Evolutionary conservation across 371 early-diverging fungal species (phyloP).

Genomic region (Syncephalastrum contaminatum): DNA sequence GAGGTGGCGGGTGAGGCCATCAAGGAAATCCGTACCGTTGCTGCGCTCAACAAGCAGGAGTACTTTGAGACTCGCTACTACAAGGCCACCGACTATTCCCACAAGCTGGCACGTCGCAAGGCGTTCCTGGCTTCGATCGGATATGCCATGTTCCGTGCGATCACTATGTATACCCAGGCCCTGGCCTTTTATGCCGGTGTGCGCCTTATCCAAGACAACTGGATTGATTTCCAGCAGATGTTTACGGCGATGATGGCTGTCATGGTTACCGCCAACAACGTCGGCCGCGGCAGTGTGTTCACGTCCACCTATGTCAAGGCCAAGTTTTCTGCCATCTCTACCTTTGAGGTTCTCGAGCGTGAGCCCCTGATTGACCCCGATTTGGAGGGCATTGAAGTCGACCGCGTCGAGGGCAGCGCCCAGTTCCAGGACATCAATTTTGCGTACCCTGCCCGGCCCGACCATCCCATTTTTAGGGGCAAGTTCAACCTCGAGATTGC

Average conservation of each 20-base stretch:
- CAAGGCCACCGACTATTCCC: slow-evolving; percentile 59
- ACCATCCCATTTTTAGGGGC: slow-evolving; percentile 68
- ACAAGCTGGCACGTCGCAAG: slow-evolving; percentile 53
- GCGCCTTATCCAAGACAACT: slow-evolving; percentile 31
- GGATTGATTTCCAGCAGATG: slow-evolving; percentile 36
- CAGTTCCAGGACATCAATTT: slow-evolving; percentile 60
- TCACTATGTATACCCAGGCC: slow-evolving; percentile 56
- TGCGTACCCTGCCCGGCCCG: slow-evolving; percentile 74
- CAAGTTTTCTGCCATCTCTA: slow-evolving; percentile 67
- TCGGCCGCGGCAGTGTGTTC: slow-evolving; percentile 52
- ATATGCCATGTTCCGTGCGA: slow-evolving; percentile 59
- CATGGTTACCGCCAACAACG: slow-evolving; percentile 61
- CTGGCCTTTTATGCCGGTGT: slow-evolving; percentile 57
- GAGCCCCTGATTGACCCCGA: slow-evolving; percentile 62
- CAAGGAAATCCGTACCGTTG: slow-evolving; percentile 78
- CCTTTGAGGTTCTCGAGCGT: slow-evolving; percentile 68
- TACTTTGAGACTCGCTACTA: slow-evolving; percentile 58
- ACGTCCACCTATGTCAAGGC: slow-evolving; percentile 66
- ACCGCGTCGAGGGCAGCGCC: slow-evolving; percentile 27
- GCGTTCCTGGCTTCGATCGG: slow-evolving; percentile 56
- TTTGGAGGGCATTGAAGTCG: slow-evolving; percentile 30
- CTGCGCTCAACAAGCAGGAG: slow-evolving; percentile 67
- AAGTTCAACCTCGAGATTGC: slow-evolving; percentile 58
- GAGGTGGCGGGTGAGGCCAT: slow-evolving; percentile 78
- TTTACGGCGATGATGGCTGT: slow-evolving; percentile 65